Conservation (phyloP, 2,329 filamentous ascomycete species). For the Drechslerella coelobrocha region DNA sequence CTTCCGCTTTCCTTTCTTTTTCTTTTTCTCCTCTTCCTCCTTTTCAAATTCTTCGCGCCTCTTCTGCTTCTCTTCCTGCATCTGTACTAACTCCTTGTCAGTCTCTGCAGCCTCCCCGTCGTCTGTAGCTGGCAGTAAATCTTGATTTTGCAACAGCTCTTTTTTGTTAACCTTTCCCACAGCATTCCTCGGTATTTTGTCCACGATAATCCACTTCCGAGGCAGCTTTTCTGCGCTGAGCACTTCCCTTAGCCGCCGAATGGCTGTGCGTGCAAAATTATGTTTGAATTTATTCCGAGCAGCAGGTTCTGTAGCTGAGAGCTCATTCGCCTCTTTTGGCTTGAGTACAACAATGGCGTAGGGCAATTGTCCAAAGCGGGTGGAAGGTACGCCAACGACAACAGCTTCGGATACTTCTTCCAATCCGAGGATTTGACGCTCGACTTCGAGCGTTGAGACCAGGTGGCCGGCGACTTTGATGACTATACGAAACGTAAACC, state of each 20-base stretch:
- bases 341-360: slow-evolving; percentile 63
- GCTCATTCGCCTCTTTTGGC: slow-evolving; percentile 89
- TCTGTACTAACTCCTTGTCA: not conserved
- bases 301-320: slow-evolving; percentile 81
- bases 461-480: slow-evolving; percentile 76
- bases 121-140: not conserved
- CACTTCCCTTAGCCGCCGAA: slow-evolving; percentile 59
- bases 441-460: slow-evolving; percentile 88
- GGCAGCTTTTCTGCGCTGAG: slow-evolving; percentile 96
- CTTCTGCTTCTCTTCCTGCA: not conserved
- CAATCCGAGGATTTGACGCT: slow-evolving; percentile 76
- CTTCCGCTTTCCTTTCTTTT: not conserved
- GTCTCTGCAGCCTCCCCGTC: not conserved
- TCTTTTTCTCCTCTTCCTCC: not conserved
- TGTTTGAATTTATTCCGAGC: slow-evolving; percentile 59
- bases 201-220: slow-evolving; percentile 81
- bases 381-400: slow-evolving; percentile 69
- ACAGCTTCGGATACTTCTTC: slow-evolving; percentile 74
- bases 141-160: slow-evolving; percentile 6
- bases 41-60: not conserved
- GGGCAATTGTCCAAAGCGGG: slow-evolving; percentile 19
- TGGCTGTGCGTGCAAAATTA: slow-evolving; percentile 55
- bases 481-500: slow-evolving; percentile 60
- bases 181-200: slow-evolving; percentile 84
- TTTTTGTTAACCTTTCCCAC: slow-evolving; percentile 76